Evolutionary conservation across 306 rosid species (phyloP).

Genomic region (Elaeagnus macrophylla): DNA sequence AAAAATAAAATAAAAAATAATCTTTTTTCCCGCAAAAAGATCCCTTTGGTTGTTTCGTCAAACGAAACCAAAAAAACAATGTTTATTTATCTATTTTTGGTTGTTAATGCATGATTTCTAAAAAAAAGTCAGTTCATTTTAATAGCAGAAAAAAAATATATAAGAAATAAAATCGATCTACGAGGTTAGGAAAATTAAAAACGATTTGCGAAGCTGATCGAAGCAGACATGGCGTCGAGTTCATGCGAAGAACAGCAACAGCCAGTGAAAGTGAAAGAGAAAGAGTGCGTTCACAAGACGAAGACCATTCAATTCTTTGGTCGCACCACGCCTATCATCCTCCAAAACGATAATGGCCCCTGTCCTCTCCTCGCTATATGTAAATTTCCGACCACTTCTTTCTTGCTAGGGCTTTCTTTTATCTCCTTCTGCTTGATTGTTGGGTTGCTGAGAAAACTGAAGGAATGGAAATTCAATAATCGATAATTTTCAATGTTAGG

Average conservation of each 20-base stretch:
- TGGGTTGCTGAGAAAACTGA: not conserved
- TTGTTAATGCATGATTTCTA: too few relatives aligned
- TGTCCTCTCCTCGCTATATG: slow-evolving; percentile 99
- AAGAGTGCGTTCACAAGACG: slow-evolving; percentile 71
- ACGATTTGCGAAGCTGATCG: too few relatives aligned
- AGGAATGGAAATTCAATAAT: slow-evolving; percentile 12
- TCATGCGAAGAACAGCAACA: slow-evolving; percentile 17
- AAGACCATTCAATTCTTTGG: slow-evolving; percentile 81
- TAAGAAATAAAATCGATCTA: too few relatives aligned
- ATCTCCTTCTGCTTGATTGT: not conserved
- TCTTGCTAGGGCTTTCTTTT: slow-evolving; percentile 15
- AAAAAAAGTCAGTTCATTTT: too few relatives aligned
- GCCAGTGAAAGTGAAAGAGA: slow-evolving; percentile 18
- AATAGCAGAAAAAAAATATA: too few relatives aligned
- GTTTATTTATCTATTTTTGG: too few relatives aligned
- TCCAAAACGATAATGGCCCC: slow-evolving; percentile 98
- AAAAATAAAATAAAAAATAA: too few relatives aligned
- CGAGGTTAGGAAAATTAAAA: too few relatives aligned
- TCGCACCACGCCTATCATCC: slow-evolving; percentile 83
- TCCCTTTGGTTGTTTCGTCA: too few relatives aligned
- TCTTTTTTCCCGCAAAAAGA: too few relatives aligned
- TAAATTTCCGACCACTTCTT: slow-evolving; percentile 26
- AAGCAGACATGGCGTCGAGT: slow-evolving; percentile 41
- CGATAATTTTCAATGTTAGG: not conserved
- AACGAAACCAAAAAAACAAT: too few relatives aligned